Percentiles rank a stretch among this genome's conserved stretches.
These are phyloP conservation scores for Annulohypoxylon bovei DNA, from an alignment of 495 filamentous ascomycete genomes.

Conservation along the genomic window DNA sequence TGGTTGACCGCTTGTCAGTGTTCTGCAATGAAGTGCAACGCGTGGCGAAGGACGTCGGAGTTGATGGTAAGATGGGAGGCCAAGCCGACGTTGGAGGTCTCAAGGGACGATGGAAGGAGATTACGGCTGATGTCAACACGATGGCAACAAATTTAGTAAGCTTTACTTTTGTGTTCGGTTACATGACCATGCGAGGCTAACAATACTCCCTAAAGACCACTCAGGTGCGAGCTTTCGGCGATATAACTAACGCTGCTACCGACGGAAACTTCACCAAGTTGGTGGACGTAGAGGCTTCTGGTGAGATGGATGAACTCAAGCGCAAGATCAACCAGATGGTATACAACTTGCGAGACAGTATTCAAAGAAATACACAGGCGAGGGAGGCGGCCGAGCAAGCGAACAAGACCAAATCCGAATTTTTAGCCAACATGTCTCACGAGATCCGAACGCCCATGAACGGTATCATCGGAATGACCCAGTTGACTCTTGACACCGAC, in stretches of 20 bases:
- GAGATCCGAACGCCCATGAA: slow-evolving; percentile 98
- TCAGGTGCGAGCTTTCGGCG: slow-evolving; percentile 96
- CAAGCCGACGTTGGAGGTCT: slow-evolving; percentile 96
- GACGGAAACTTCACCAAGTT: slow-evolving; percentile 97
- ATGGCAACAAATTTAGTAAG: slow-evolving; percentile 92
- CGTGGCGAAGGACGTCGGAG: slow-evolving; percentile 95
- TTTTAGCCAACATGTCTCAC: slow-evolving; percentile 99
- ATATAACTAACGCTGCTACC: slow-evolving; percentile 96
- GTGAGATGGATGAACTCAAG: slow-evolving; percentile 99
- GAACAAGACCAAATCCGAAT: slow-evolving; percentile 98
- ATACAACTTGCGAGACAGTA: slow-evolving; percentile 92
- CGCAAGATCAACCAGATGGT: slow-evolving; percentile 99
- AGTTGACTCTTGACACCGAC: slow-evolving; percentile 95
- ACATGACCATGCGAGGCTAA: slow-evolving; percentile 14
- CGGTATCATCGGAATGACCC: slow-evolving; percentile 92
- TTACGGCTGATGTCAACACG: slow-evolving; percentile 96
- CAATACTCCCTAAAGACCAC: slow-evolving; percentile 66
- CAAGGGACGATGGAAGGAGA: slow-evolving; percentile 96
- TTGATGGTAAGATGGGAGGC: slow-evolving; percentile 98
- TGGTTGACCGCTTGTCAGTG: slow-evolving; percentile 94
- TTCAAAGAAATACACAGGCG: slow-evolving; percentile 96
- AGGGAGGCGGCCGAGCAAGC: slow-evolving; percentile 96
- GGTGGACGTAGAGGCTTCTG: slow-evolving; percentile 97
- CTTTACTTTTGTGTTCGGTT: background rate
- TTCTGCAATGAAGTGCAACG: slow-evolving; percentile 98